Conservation (phyloP, 1,284 basidiomycete species). For the Ustilago tritici region DNA sequence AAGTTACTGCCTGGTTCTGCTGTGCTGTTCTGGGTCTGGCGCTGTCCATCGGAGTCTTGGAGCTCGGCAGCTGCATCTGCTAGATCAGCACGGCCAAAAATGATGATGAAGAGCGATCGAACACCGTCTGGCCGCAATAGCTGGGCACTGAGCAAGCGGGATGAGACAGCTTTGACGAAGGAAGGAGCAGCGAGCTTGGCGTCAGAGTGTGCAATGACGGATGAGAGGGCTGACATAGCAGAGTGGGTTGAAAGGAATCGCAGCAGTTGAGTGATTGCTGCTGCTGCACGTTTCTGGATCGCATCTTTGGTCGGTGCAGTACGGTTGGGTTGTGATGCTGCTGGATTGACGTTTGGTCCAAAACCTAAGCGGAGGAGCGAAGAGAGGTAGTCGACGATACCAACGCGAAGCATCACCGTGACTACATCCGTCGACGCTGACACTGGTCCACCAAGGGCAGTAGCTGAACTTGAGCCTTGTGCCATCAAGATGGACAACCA, state of each 20-base stretch:
- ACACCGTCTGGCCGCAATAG: slow-evolving; percentile 65
- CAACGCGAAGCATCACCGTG: slow-evolving; percentile 41
- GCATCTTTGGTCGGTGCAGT: slow-evolving; percentile 23
- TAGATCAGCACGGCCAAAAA: slow-evolving; percentile 47
- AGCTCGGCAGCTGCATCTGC: slow-evolving; percentile 38
- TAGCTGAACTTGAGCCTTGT: not conserved
- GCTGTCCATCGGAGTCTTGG: slow-evolving; percentile 24
- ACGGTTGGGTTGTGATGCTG: not conserved
- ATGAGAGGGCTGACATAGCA: slow-evolving; percentile 48
- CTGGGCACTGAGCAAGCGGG: slow-evolving; percentile 60
- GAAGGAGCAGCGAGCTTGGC: slow-evolving; percentile 34
- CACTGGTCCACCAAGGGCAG: not conserved
- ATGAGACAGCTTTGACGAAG: slow-evolving; percentile 49
- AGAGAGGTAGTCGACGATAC: slow-evolving; percentile 45
- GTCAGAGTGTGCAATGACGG: slow-evolving; percentile 34
- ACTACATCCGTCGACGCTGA: slow-evolving; percentile 32
- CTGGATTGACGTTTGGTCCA: slow-evolving; percentile 22
- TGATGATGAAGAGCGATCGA: slow-evolving; percentile 56
- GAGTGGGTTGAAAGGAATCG: slow-evolving; percentile 41
- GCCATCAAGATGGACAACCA: slow-evolving; percentile 21
- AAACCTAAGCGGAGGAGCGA: slow-evolving; percentile 42
- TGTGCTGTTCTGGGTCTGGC: slow-evolving; percentile 28
- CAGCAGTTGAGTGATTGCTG: slow-evolving; percentile 36
- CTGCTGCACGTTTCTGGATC: slow-evolving; percentile 27
- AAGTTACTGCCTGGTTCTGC: slow-evolving; percentile 38